These are phyloP conservation scores for Coemansia sp. DNA, from an alignment of 192 early-diverging fungal genomes.

Conservation along the genomic window DNA sequence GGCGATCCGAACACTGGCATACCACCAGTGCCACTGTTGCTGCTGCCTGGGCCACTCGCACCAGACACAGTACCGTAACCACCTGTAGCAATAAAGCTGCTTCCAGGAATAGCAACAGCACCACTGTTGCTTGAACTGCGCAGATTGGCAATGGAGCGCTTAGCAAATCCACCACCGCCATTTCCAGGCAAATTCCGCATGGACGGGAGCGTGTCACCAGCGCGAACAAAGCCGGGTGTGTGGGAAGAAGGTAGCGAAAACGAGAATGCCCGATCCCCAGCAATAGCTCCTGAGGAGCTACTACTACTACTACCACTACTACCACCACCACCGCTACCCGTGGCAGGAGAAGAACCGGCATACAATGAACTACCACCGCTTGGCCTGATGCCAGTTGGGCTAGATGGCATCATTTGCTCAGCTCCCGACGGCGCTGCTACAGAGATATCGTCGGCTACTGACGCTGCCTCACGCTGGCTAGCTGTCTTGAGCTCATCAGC, in stretches of 20 bases:
- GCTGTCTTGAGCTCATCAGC: slow-evolving; percentile 27
- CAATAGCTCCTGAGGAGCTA: neutral
- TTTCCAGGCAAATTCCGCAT: slow-evolving; percentile 22
- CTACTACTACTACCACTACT: too few relatives aligned
- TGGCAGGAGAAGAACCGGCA: neutral
- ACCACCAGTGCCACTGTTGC: neutral
- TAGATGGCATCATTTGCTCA: neutral
- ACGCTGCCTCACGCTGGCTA: slow-evolving; percentile 25
- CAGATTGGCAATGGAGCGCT: slow-evolving; percentile 53
- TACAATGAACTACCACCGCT: neutral
- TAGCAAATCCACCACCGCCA: slow-evolving; percentile 33
- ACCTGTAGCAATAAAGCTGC: neutral
- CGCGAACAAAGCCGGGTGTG: slow-evolving; percentile 28
- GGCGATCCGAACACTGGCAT: slow-evolving; percentile 43
- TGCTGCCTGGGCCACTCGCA: neutral
- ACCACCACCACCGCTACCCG: neutral
- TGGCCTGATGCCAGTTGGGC: neutral
- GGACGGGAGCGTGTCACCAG: slow-evolving; percentile 22
- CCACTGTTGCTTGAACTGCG: slow-evolving; percentile 13
- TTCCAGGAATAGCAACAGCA: neutral
- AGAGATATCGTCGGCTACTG: neutral
- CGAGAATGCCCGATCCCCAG: slow-evolving; percentile 29
- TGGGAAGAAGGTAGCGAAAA: slow-evolving; percentile 26
- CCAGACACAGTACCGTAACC: neutral
- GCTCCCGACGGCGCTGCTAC: slow-evolving; percentile 1